Evolutionary conservation across 495 filamentous ascomycete species (phyloP), one percentile per base, ranked within the genome.

Genomic region (Pyrenopolyporus hunteri): DNA sequence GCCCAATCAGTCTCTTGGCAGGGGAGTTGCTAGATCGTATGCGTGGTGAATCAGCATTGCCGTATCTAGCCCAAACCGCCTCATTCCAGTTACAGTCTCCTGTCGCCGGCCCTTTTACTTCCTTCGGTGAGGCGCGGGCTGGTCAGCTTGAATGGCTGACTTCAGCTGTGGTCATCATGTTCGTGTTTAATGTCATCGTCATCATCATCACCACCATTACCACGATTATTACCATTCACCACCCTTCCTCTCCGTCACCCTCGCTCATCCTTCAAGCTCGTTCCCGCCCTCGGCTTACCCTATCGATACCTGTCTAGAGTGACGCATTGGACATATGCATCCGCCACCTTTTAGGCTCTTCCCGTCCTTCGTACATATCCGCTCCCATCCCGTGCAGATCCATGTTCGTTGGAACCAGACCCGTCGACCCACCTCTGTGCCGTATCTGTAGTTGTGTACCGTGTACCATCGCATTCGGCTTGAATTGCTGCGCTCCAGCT

Each of bases 291-390:
- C 60, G 55, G 59, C 63, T 62, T 57, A 57, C 60, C 40, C 14
- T 60, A 67, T 57, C 37, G 40, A 53, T 61, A 64, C 19, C 54
- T 54, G 32, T 48, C 39, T 56, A n/a, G 14, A 49, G 57, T 50
- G 53, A 66, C 47, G 52, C 63, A 65, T 57, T 65, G 52, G 20
- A 57, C 51, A 58, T 63, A 58, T 58, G 59, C 54, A 67, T 58
- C 64, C 64, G 58, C 59, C 64, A 63, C 57, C 64, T 63, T 66
- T 67, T 67, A 67, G 64, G 64, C 64, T 67, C 64, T 63, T 67
- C 64, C 64, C 64, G 64, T 49, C 35, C 63, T 67, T 67, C 64
- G 58, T 67, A 63, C 64, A 67, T 67, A 67, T 67, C 64, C 64
- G 64, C 64, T 58, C 64, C 53, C 58, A 67, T 67, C 59, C n/a